These are phyloP conservation scores for Leccinum fibrillosum DNA, from an alignment of 768 basidiomycete genomes.

Conservation along the genomic window DNA sequence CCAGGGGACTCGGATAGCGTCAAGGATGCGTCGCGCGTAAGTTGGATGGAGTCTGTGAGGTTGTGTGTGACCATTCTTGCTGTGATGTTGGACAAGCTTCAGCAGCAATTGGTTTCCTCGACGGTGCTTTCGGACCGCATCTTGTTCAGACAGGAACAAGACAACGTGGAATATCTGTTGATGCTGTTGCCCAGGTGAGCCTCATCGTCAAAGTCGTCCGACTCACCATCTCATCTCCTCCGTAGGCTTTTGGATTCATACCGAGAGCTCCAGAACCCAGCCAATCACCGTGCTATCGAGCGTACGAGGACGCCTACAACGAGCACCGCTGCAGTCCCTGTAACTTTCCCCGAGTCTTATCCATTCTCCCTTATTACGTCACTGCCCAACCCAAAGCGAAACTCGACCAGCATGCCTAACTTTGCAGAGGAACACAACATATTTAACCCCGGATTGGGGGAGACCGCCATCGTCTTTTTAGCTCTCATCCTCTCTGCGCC, in stretches of 20 bases:
- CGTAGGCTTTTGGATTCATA: conserved; percentile 83
- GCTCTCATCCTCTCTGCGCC: conserved; percentile 80
- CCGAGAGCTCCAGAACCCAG: conserved; percentile 71
- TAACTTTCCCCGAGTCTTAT: conserved; percentile 91
- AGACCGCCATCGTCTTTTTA: conserved; percentile 81
- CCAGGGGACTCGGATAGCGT: conserved; percentile 63
- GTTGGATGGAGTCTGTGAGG: conserved; percentile 89
- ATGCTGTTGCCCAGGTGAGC: conserved; percentile 78
- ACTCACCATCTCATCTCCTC: conserved; percentile 3
- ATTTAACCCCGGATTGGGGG: conserved; percentile 78
- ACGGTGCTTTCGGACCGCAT: conserved; percentile 57
- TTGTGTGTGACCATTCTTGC: conserved; percentile 86
- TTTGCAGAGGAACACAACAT: conserved; percentile 45
- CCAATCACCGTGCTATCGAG: conserved; percentile 67
- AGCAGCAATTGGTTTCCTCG: conserved; percentile 73
- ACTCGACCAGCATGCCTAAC: conserved; percentile 38
- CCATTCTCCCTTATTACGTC: conserved; percentile 81
- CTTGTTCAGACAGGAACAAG: conserved; percentile 75
- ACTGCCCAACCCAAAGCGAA: conserved; percentile 52
- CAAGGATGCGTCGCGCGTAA: conserved; percentile 72
- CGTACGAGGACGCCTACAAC: conserved; percentile 59
- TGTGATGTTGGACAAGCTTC: conserved; percentile 86
- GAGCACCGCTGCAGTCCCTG: conserved; percentile 56
- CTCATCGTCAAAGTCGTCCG: not conserved
- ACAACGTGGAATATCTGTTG: conserved; percentile 85